A percentile compares a stretch with the other conserved stretches of the same genome.
These are phyloP conservation scores for Remersonia thermophila DNA, from an alignment of 2,329 filamentous ascomycete species.

Conservation along the genomic window DNA sequence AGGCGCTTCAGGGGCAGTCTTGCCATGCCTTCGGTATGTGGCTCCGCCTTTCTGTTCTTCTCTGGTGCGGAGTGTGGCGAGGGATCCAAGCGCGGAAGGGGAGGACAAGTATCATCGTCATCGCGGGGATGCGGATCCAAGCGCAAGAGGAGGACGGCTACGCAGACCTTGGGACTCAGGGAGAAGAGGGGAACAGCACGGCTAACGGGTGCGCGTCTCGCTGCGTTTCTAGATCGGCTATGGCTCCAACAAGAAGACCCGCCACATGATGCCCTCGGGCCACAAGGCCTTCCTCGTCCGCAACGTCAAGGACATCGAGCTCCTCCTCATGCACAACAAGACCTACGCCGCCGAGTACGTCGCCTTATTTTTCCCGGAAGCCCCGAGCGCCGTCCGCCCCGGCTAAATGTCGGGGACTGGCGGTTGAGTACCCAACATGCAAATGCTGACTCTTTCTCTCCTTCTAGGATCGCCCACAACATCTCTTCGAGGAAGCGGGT, in stretches of 20 bases:
- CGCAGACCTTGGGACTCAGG: too few relatives aligned
- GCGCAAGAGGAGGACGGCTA: too few relatives aligned
- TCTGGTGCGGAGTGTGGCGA: background rate
- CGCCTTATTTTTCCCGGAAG: background rate
- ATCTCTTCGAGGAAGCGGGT: conserved; percentile 98
- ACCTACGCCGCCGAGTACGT: conserved; percentile 97
- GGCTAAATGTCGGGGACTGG: too few relatives aligned
- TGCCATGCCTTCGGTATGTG: conserved; percentile 93
- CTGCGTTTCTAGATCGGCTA: conserved; percentile 67
- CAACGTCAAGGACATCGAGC: conserved; percentile 91
- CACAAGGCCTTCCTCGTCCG: conserved; percentile 99
- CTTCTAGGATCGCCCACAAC: conserved; percentile 78
- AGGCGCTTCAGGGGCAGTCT: conserved; percentile 93
- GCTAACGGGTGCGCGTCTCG: background rate
- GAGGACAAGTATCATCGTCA: too few relatives aligned
- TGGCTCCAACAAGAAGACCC: conserved; percentile 98
- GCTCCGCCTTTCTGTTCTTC: conserved; percentile 1
- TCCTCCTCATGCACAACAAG: conserved; percentile 99
- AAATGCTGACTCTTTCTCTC: background rate
- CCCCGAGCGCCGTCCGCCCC: too few relatives aligned
- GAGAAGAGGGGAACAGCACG: background rate
- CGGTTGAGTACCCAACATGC: too few relatives aligned
- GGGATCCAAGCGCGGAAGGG: background rate
- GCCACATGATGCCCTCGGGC: conserved; percentile 96
- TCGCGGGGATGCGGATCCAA: too few relatives aligned